Evolutionary conservation across 345 rosid species (phyloP), one percentile per base, ranked within the genome.

Genomic region (Eucalyptus sp.): DNA sequence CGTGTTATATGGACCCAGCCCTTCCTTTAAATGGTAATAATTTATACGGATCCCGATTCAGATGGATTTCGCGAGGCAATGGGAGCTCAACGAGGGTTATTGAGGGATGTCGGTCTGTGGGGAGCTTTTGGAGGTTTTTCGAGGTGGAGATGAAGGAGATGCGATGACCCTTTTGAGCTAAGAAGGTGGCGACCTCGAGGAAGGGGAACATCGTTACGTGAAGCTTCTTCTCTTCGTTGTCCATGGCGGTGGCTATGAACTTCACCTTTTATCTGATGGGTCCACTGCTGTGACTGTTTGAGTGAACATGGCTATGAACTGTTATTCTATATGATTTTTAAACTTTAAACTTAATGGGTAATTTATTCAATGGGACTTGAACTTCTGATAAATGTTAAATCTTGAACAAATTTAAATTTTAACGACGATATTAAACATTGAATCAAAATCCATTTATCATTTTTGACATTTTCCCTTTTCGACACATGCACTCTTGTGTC

Each of bases 41-140:
- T 16, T 31, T n/a, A 4, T 31, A 11, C 1, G 43, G 79, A 31
- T 68, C 43, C 4, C 20, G 7, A 31, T 31, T n/a, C 22, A 31
- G 22, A 31, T 66, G 79, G 11, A 0, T 31, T 64, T 66, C 41
- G 6, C 41, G 41, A 41, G 44, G 44, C 44, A 43, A 43, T 4
- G 44, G 7, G 3, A 94, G 68, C 46, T 89, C 85, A 17, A 93
- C 80, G 4, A 90, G 86, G 27, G 86, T 86, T 29, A 94, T 90
- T 50, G 50, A 16, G 90, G 81, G 62, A 79, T 37, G 41, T 37
- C 41, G 46, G 85, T 79, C 10, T 4, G 46, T 7, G 25, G 18
- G n/a, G 81, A 85, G 50, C 4, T 86, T 62, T 17, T 87, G 89
- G 31, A 88, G 90, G 79, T 87, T 62, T 29, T 64, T 66, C 2